Conservation (phyloP, 257 asterid species). For the Striga asiatica region DNA sequence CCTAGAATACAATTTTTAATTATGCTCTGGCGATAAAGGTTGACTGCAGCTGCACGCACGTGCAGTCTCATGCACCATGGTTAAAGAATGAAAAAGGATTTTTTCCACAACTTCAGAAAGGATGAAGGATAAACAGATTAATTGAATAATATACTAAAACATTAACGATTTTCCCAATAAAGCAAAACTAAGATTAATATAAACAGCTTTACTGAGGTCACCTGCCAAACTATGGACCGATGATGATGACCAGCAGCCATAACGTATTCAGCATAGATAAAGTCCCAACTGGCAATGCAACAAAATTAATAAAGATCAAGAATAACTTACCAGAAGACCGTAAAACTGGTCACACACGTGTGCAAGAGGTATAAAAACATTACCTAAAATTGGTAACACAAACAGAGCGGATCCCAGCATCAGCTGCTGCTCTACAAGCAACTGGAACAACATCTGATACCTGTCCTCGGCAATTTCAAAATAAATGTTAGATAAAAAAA, state of each 20-base stretch:
- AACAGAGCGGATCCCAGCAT: conserved; percentile 92
- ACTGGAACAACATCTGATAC: conserved; percentile 99
- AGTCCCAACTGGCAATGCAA: conserved; percentile 79
- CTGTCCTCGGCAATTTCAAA: conserved; percentile 19
- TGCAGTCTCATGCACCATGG: too few species aligned
- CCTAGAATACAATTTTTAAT: too few species aligned
- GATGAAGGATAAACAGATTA: too few species aligned
- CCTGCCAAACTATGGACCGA: conserved; percentile 98
- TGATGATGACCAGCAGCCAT: conserved; percentile 96
- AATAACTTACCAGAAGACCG: not conserved
- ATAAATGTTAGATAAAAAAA: not conserved
- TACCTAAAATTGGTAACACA: conserved; percentile 96
- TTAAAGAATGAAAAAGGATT: too few species aligned
- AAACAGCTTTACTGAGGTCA: conserved; percentile 17
- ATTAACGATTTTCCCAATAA: too few species aligned
- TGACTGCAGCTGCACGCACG: too few species aligned
- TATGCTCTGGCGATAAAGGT: too few species aligned
- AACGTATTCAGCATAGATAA: conserved; percentile 92
- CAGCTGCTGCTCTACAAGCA: conserved; percentile 98
- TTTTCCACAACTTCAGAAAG: too few species aligned
- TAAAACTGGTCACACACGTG: not conserved
- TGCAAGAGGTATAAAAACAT: not conserved
- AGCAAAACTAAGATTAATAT: not conserved
- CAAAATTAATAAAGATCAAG: not conserved
- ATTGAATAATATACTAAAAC: too few species aligned